Base-by-base conservation (phyloP, 1,139 yeast genomes). In the Oligophagozyma castellii region DNA sequence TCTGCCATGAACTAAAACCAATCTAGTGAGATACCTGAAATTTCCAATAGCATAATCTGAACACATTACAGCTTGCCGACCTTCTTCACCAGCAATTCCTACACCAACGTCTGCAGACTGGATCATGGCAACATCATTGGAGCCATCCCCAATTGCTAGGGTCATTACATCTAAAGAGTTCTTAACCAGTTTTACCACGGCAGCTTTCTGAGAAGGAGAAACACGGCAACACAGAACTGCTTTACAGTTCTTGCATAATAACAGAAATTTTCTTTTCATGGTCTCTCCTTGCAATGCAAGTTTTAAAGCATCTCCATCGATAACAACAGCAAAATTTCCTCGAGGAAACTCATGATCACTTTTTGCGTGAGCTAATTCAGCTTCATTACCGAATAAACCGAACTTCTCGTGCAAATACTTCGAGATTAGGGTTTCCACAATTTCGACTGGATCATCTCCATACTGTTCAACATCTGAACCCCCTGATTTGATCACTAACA, bases 61-160 rank as follows among this genome's bases (percentile, higher is more conserved):
- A 5, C 93, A 78, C 98, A 89, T 89, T 7, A 76, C 96, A 10
- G 98, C 98, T 54, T 86, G 96, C 28, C 96, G 66, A 42, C 98
- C 98, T 63, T 89, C 98, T 58, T 83, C 93, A 53, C 98, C 98
- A 27, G 95, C 93, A 45, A 89, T 89, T 56, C 98, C 98, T 28
- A 89, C 92, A 43, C 98, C 98, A 19, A 89, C 92, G 57, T 89
- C 92, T 2, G 98, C 98, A 22, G 93, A 84, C 53, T 89, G 96
- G 43, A 89, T 89, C 98, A 89, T 89, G 4, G 96, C 93, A 37
- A 89, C 98, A 58, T 89, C 98, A 51, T 89, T 89, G 23, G 96
- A 93, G 35, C 98, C 98, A 55, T 89, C 98, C 39, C 98, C 98
- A 53, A 89, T 80, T 2, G 96, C 93, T 39, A 89, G 62, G 2